Evolutionary conservation across 179 eudicot species (phyloP), one percentile per base, ranked within the genome.

Genomic region (Actinidia chinensis): DNA sequence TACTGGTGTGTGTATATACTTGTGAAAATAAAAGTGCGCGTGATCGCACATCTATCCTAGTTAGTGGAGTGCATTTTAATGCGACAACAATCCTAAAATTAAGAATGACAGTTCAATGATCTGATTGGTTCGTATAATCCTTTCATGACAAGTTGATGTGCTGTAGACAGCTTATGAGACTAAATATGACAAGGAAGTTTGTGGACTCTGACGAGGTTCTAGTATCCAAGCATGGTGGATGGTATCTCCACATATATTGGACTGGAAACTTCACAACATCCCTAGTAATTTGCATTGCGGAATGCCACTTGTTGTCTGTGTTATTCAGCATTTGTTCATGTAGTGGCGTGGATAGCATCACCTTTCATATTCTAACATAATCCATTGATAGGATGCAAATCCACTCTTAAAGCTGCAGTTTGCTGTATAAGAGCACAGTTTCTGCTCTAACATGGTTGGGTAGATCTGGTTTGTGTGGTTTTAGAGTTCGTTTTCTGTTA

Each of bases 161-260:
- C 12, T 61, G n/a, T 18, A 64, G 13, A 64, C n/a, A 14, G 11
- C 40, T 25, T n/a, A 13, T 48, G 42, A 70, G 47, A 23, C 22
- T 48, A 36, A 6, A 40, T 23, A 42, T 67, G 12, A 18, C 9
- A 68, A 8, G 52, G 52, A 68, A 25, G 20, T 9, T 43, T 68
- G 46, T 68, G 52, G 44, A 18, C 33, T 9, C 1, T 0, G 70
- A 66, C 17, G 70, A 64, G 46, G 46, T 66, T 6, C 17, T 67
- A 17, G 50, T 68, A n/a, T n/a, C 71, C 71, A 43, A n/a, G 50
- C 7, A 13, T 68, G 71, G 71, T 52, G 58, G 58, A 52, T 68
- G 46, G 73, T 25, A 20, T 68, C 44, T 20, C 36, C 46, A 9
- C 23, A 44, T 33, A 20, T 15, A 25, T 15, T n/a, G 73, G 50